Evolutionary conservation across 257 asterid genomes (phyloP).

Genomic region (Solanum boliviense): DNA sequence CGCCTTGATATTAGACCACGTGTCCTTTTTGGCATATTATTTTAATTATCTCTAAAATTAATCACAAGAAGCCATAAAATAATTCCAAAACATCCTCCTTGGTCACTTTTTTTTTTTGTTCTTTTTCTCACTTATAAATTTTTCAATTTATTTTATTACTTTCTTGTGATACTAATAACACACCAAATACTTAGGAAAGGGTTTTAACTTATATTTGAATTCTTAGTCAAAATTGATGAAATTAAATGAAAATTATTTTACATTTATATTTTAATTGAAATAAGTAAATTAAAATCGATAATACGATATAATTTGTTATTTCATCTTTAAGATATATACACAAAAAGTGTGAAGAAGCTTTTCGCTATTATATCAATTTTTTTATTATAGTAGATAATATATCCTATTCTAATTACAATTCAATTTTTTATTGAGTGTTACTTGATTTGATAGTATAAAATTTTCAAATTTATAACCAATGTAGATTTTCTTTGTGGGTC

Average conservation of each 20-base stretch:
- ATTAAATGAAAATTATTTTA: background rate
- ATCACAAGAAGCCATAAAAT: background rate
- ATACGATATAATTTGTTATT: background rate
- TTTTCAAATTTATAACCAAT: background rate
- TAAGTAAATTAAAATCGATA: background rate
- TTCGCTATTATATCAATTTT: too few relatives aligned
- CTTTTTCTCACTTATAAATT: background rate
- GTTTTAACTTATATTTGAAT: background rate
- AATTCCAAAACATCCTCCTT: slow-evolving; percentile 18
- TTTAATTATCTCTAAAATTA: background rate
- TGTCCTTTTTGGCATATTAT: slow-evolving; percentile 4
- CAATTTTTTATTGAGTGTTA: background rate
- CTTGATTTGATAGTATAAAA: background rate
- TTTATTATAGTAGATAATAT: too few relatives aligned
- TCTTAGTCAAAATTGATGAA: background rate
- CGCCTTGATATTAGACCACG: slow-evolving; percentile 52
- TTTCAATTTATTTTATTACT: background rate
- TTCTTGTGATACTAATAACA: background rate
- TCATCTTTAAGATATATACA: background rate
- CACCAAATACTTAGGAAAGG: background rate
- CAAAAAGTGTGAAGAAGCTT: background rate
- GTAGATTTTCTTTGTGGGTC: background rate
- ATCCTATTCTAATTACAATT: too few relatives aligned
- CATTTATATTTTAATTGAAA: background rate
- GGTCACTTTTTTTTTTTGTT: background rate